Evolutionary conservation across 139 green algal genomes (phyloP), one percentile per base, ranked within the genome.

Genomic region (Picochlorum sp.): DNA sequence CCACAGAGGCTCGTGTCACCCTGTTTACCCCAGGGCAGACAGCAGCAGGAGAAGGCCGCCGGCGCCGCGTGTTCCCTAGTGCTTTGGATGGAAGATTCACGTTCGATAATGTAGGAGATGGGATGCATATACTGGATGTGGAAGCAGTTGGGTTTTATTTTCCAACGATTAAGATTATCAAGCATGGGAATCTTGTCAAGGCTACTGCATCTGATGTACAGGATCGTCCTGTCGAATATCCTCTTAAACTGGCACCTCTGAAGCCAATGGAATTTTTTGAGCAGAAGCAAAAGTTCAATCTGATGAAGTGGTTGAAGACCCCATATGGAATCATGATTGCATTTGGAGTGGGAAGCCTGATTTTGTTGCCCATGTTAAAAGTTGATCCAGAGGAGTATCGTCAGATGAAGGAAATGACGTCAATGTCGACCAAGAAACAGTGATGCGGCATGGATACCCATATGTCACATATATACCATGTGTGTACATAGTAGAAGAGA

Each of bases 251-350:
- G n/a, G 13, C 21, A 37, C 51, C 51, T 20, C 23, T 59, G 21
- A 59, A 34, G 21, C 20, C 6, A 6, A 14, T 16, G 3, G 20
- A 63, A 61, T 63, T 21, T 34, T 16, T 75, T 72, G 69, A 81
- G 64, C 67, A 66, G 32, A 66, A 37, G n/a, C 58, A 68, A 26
- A 41, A 56, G 0, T 81, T 82, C 65, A 75, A 69, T 57, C 16
- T 81, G 10, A 24, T 49, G 28, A 60, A 41, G 30, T 72, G 75
- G 44, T n/a, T 82, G 20, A 82, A 82, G 65, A 82, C 74, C 18
- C 76, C 76, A 0, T 82, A 82, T 45, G 76, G 76, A 4, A 71
- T 82, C 38, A 81, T 81, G 76, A 68, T 71, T 34, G 67, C 38
- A 4, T 71, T 79, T 58, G 34, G 32, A 7, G 44, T 79, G 13